Conservation (phyloP, 768 basidiomycete species). For the Pholiota conissans region DNA sequence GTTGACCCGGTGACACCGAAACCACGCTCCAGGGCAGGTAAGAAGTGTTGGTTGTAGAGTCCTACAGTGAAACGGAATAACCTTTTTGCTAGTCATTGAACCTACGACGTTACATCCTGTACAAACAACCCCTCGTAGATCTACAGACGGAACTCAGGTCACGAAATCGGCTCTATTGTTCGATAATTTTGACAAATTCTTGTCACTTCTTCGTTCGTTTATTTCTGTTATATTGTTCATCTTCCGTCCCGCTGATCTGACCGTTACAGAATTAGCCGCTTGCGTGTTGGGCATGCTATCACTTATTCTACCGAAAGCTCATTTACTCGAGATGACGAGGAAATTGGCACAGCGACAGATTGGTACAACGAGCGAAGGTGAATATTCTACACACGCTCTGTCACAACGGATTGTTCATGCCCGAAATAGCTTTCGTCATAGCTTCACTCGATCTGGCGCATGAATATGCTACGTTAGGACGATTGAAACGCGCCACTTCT, state of each 20-base stretch:
- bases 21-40: slow-evolving; percentile 39
- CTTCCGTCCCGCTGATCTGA: neutral
- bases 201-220: slow-evolving; percentile 55
- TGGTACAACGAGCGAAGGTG: slow-evolving; percentile 49
- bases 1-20: slow-evolving; percentile 44
- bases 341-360: slow-evolving; percentile 54
- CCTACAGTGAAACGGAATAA: too few relatives aligned
- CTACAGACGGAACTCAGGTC: slow-evolving; percentile 16
- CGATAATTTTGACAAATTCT: slow-evolving; percentile 42
- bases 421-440: slow-evolving; percentile 51
- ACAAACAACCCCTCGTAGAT: slow-evolving; percentile 26
- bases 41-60: slow-evolving; percentile 2
- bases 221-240: neutral
- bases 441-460: slow-evolving; percentile 73
- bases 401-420: neutral
- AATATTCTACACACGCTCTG: slow-evolving; percentile 1
- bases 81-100: slow-evolving; percentile 27
- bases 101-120: slow-evolving; percentile 27
- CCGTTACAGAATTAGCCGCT: slow-evolving; percentile 47
- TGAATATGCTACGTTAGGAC: slow-evolving; percentile 81
- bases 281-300: slow-evolving; percentile 72
- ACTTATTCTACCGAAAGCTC: slow-evolving; percentile 63
- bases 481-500: slow-evolving; percentile 58
- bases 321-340: slow-evolving; percentile 62
- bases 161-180: slow-evolving; percentile 23